Base-by-base conservation (phyloP, 176 grass and related monocot genomes). In the Cenchrus purpureus region DNA sequence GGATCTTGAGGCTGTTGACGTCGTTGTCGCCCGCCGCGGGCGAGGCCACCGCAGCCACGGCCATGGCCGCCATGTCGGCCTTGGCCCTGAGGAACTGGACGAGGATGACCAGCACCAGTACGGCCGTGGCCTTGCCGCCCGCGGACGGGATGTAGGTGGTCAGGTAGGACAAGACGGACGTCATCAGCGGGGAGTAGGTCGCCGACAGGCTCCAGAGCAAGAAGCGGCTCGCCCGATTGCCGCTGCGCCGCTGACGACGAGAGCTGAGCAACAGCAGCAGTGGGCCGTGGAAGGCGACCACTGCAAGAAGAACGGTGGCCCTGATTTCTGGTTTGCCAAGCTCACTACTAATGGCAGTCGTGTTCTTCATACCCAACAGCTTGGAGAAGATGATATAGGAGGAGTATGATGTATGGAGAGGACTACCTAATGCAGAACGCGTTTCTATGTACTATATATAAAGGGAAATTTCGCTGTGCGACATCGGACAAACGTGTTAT, bases 81-180 rank as follows among this genome's bases (percentile, higher is more conserved):
- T 76, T 76, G 73, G 51, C 73, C 73, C 16, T 76, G 9, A 58
- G 15, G 6, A 57, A 76, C 73, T 58, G 73, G 53, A 76, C 4
- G 52, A 76, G 73, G 52, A 76, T 1, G 37, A 70, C 0, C 9
- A 10, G 1, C 15, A 40, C 31, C 0, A 42, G 9, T 29, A 75
- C 49, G 12, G 1, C 1, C 1, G 4, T 51, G 49, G 10, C 12
- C 49, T 2, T 12, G 25, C 25, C 1, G 1, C 12, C 49, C 49
- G 12, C 1, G 56, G 56, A 20, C 17, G 12, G 4, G 56, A 58
- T 16, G 1, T 58, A 5, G 5, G 56, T 20, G 4, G 56, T 58
- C 56, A 58, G 0, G 17, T 20, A 20, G 0, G 17, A 58, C 16
- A 58, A 10, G 49, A 51, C 49, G 10, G 1, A 19, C 4, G 56